These are phyloP conservation scores for Collybiopsis confluens DNA, from an alignment of 768 basidiomycete genomes.

Conservation along the genomic window DNA sequence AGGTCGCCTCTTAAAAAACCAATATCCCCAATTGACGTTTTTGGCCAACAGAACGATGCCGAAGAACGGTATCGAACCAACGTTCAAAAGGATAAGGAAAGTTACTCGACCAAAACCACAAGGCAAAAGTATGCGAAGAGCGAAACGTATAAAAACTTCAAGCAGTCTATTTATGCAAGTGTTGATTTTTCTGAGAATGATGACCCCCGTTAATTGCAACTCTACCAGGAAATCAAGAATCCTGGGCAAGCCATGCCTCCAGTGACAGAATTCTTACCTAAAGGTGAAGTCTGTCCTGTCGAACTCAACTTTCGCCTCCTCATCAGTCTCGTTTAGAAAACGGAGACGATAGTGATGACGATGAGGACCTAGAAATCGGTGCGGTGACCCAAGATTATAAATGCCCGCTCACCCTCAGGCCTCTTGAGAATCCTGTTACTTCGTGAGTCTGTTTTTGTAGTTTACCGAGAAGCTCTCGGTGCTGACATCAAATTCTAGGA, in stretches of 20 bases:
- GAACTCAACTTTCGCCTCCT: background rate
- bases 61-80: slow-evolving; percentile 45
- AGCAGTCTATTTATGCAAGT: slow-evolving; percentile 63
- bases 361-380: slow-evolving; percentile 87
- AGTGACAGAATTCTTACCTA: slow-evolving; percentile 64
- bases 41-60: slow-evolving; percentile 42
- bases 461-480: background rate
- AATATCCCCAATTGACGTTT: background rate
- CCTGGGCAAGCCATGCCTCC: slow-evolving; percentile 72
- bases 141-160: slow-evolving; percentile 57
- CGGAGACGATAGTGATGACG: slow-evolving; percentile 77
- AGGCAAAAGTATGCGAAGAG: slow-evolving; percentile 76
- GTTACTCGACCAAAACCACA: slow-evolving; percentile 57
- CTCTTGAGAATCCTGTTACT: slow-evolving; percentile 70
- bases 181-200: background rate
- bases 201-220: background rate
- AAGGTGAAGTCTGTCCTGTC: slow-evolving; percentile 39
- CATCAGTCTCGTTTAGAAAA: slow-evolving; percentile 47
- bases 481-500: slow-evolving; percentile 31
- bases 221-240: slow-evolving; percentile 58
- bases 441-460: slow-evolving; percentile 53
- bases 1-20: slow-evolving; percentile 20
- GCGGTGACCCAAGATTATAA: slow-evolving; percentile 80
- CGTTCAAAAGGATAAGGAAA: slow-evolving; percentile 37
- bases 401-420: slow-evolving; percentile 73